Evolutionary conservation across 1,139 yeast genomes (phyloP), one percentile per base, ranked within the genome.

Genomic region (Blastobotrys elegans): DNA sequence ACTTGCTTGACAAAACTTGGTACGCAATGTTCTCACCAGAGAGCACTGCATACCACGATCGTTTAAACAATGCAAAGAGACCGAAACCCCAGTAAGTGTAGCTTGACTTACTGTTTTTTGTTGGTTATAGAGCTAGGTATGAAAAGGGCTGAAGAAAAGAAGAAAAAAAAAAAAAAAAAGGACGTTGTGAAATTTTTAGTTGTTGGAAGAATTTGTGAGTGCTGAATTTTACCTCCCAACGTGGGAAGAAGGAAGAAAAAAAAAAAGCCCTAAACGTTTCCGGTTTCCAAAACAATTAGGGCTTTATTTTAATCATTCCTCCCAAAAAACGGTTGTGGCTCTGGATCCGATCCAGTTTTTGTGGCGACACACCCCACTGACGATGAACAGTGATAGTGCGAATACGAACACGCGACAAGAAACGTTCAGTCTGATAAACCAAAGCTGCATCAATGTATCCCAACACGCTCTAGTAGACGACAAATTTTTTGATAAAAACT

Each of bases 61-160:
- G 37, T 14, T 35, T 43, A 34, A 50, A 49, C 51, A 54, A 53
- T 49, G 58, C 58, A 44, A 42, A 48, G 58, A 55, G 58, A 55
- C 58, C 58, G 57, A 54, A 50, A 46, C 53, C 40, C 38, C 53
- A 39, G 43, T 36, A 22, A 33, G 27, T 10, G 17, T 4, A 3
- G 29, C 31, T 30, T 16, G 41, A 46, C 51, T 48, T 48, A 50
- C 48, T 39, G 27, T 49, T 42, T 42, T 18, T 43, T 29, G 27
- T 32, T 24, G 22, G 41, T 14, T 22, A 44, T 27, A 18, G 35
- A 11, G 43, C 18, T 39, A 7, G 37, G 37, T 24, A 20, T 50
- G 18, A 38, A 11, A 17, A 16, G 33, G 32, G 43, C n/a, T 45
- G 29, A 40, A 11, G 38, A 14, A 34, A 10, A 22, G 17, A 13